phyloP scores from a whole-genome alignment of 2,329 filamentous ascomycete species.

The Fusarium sp. region DNA sequence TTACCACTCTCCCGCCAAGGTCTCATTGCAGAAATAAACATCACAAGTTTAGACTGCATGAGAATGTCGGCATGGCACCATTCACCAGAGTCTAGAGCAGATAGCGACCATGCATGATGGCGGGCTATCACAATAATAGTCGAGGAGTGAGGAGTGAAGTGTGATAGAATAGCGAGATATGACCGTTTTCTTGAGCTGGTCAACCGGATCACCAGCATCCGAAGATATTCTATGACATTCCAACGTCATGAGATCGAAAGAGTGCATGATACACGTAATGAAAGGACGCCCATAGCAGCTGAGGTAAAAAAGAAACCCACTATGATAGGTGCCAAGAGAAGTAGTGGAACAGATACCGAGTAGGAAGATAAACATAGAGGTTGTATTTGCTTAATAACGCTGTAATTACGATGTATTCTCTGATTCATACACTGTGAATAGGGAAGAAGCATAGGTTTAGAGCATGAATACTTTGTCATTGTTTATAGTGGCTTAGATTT shows the following conservation, averaged over 20 bases:
- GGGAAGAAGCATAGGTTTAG: too few species aligned
- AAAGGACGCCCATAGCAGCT: slow-evolving; percentile 65
- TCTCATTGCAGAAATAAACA: not conserved
- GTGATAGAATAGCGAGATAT: slow-evolving; percentile 28
- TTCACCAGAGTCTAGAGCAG: slow-evolving; percentile 31
- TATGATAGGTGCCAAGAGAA: slow-evolving; percentile 40
- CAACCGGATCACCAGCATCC: slow-evolving; percentile 43
- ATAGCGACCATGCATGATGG: not conserved
- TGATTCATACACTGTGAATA: too few species aligned
- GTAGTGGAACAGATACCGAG: not conserved
- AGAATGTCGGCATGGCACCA: slow-evolving; percentile 25
- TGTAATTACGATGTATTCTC: too few species aligned
- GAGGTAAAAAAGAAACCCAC: slow-evolving; percentile 52
- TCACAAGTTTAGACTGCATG: not conserved
- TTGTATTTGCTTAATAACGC: too few species aligned
- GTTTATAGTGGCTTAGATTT: too few species aligned
- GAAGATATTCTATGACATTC: slow-evolving; percentile 50
- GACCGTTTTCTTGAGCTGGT: slow-evolving; percentile 31
- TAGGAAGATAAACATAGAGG: too few species aligned
- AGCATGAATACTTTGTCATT: too few species aligned
- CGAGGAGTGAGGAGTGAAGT: slow-evolving; percentile 2
- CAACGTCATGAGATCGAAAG: slow-evolving; percentile 68
- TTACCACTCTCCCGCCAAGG: slow-evolving; percentile 2
- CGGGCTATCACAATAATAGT: not conserved
- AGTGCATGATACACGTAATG: slow-evolving; percentile 59